Evolutionary conservation across 2,329 filamentous ascomycete species (phyloP), one percentile per base, ranked within the genome.

Genomic region (Fusarium clavum): DNA sequence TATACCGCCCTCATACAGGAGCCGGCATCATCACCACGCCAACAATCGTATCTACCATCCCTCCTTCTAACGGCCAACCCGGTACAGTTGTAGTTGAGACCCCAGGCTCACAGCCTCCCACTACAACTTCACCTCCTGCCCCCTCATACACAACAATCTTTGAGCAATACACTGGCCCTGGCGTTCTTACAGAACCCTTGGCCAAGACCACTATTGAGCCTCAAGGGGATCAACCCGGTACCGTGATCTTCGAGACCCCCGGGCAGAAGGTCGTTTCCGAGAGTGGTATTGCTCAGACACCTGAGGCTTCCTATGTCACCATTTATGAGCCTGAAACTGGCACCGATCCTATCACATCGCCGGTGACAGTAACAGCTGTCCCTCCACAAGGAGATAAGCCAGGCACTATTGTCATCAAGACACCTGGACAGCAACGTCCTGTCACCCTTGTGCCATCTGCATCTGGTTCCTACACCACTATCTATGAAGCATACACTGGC

Each of bases 401-500:
- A 6, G 62, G 62, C 4, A 65, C 62, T 8, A 43, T 65, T 6
- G 43, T 65, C 7, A 45, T 65, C 2, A 57, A 54, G 32, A 65
- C 62, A 5, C 62, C 62, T 4, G 58, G 32, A n/a, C 59, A 13
- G 0, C 55, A 57, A 2, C 13, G 46, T 5, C 57, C 51, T 10
- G 51, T 64, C 22, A 70, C 68, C 2, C 51, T 54, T 8, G 38
- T 58, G n/a, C 32, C 43, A n/a, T 57, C 30, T 7, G 44, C 43
- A n/a, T 57, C 30, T 7, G 44, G 52, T 12, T 30, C 40, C 8
- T 71, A 69, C 14, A 47, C 68, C 24, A 70, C 68, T 14, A 48
- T 70, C 29, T 70, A 64, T 25, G 48, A 68, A 12, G 58, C 55
- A 4, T 68, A 71, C 40, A 52, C 59, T 11, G 68, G 68, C 11